Conservation (phyloP, 495 filamentous ascomycete species). For the Penicillium chermesinum region DNA sequence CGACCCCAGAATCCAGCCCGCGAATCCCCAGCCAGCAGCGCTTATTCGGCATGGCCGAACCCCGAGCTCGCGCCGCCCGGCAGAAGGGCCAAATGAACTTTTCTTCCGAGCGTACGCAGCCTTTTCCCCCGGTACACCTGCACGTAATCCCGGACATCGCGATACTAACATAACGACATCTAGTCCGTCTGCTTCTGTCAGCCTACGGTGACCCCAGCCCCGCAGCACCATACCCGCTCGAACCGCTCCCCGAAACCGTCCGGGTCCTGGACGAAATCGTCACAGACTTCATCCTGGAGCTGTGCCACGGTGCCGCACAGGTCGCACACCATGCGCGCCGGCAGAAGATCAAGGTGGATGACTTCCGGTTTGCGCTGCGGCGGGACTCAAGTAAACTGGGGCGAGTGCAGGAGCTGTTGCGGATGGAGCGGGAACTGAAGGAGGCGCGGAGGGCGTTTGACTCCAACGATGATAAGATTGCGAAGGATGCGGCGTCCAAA, state of each 20-base stretch:
- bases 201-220: conserved; percentile 72
- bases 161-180: conserved; percentile 2
- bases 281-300: conserved; percentile 83
- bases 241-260: conserved; percentile 75
- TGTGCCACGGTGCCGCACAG: conserved; percentile 81
- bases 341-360: conserved; percentile 95
- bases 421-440: conserved; percentile 74
- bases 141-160: background rate
- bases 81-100: conserved; percentile 91
- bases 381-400: conserved; percentile 81
- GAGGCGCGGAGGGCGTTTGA: conserved; percentile 68
- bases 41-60: conserved; percentile 70
- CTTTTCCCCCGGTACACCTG: conserved; percentile 2
- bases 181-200: conserved; percentile 77
- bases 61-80: conserved; percentile 68
- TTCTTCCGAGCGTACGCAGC: conserved; percentile 68
- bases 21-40: no score
- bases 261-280: conserved; percentile 88
- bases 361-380: conserved; percentile 89
- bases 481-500: conserved; percentile 27
- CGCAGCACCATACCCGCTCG: conserved; percentile 35
- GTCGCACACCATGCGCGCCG: conserved; percentile 76
- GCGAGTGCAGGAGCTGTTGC: conserved; percentile 80
- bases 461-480: conserved; percentile 46
- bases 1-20: no score